These are phyloP conservation scores for Poa pratensis DNA, from an alignment of 176 grass and related monocot genomes.

Conservation along the genomic window DNA sequence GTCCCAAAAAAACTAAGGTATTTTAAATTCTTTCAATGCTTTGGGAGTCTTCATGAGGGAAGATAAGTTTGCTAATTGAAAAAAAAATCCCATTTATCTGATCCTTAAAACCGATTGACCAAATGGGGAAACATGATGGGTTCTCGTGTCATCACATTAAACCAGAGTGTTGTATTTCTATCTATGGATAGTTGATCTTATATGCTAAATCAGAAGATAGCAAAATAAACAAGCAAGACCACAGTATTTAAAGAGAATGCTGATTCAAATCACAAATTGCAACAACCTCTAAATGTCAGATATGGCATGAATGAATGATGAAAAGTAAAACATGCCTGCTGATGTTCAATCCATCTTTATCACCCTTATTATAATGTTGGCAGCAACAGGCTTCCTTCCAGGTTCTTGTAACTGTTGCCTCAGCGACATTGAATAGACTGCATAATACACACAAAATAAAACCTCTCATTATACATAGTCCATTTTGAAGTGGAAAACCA, in stretches of 20 bases:
- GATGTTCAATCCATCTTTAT: slow-evolving; percentile 79
- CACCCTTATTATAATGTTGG: slow-evolving; percentile 92
- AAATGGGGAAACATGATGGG: background rate
- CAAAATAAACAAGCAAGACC: slow-evolving; percentile 14
- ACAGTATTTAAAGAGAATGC: slow-evolving; percentile 9
- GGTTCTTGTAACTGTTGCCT: slow-evolving; percentile 97
- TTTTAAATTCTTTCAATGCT: background rate
- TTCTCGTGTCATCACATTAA: background rate
- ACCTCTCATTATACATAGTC: background rate
- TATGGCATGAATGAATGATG: slow-evolving; percentile 20
- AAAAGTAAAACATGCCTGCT: slow-evolving; percentile 68
- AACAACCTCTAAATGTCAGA: slow-evolving; percentile 1
- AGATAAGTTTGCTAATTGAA: slow-evolving; percentile 5
- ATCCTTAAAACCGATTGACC: background rate
- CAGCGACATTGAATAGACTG: slow-evolving; percentile 94
- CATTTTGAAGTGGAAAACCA: slow-evolving; percentile 9
- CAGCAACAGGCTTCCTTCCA: slow-evolving; percentile 87
- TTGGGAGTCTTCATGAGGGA: background rate
- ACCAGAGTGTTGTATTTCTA: background rate
- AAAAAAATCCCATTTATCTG: background rate
- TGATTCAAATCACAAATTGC: background rate
- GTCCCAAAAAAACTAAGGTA: background rate
- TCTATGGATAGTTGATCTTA: background rate
- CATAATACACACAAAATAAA: slow-evolving; percentile 30
- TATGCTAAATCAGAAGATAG: background rate